Conservation (phyloP, 306 rosid species). For the Cucumis melo region DNA sequence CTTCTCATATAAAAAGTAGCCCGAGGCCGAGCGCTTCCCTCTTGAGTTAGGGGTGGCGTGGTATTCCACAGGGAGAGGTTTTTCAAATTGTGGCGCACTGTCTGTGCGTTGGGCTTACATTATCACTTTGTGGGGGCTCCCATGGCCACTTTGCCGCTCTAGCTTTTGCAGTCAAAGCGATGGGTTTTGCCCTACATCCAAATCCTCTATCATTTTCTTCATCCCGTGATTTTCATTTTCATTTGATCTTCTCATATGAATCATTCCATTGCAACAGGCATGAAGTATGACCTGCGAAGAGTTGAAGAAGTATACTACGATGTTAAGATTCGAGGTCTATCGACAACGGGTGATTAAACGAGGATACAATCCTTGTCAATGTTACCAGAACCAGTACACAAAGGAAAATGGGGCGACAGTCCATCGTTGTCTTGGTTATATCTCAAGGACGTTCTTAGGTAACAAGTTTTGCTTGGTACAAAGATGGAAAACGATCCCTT, state of each 20-base stretch:
- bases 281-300: slow-evolving; percentile 84
- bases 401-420: background rate
- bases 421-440: background rate
- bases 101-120: slow-evolving; percentile 23
- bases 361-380: background rate
- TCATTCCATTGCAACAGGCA: slow-evolving; percentile 35
- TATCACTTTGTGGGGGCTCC: slow-evolving; percentile 12
- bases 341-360: slow-evolving; percentile 22
- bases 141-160: slow-evolving; percentile 13
- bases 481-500: background rate
- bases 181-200: slow-evolving; percentile 16
- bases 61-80: slow-evolving; percentile 41
- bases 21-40: slow-evolving; percentile 37
- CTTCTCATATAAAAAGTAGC: background rate
- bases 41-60: slow-evolving; percentile 34
- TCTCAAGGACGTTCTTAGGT: background rate
- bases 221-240: background rate
- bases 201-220: background rate
- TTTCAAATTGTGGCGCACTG: slow-evolving; percentile 22
- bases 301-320: slow-evolving; percentile 91
- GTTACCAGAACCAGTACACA: background rate
- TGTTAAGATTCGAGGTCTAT: slow-evolving; percentile 83
- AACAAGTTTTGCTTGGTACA: background rate
- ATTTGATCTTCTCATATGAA: background rate
- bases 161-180: slow-evolving; percentile 14